phyloP scores from a whole-genome alignment of 2,329 filamentous ascomycete genomes.

The Cercospora nicotianae region DNA sequence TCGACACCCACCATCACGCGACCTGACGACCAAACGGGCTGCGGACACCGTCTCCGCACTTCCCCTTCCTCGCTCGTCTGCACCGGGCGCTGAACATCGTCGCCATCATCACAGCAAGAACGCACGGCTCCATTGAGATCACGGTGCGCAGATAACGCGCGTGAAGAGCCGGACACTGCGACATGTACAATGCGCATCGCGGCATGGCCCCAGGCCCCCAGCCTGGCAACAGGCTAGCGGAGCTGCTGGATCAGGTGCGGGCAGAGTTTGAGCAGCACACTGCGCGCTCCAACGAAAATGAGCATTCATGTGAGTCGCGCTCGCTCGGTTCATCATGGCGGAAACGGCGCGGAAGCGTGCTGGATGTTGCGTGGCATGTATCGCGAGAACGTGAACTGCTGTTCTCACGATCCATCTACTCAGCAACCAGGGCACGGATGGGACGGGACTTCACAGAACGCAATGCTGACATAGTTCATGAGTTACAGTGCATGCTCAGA shows the following conservation, averaged over 20 bases:
- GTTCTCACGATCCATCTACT: background rate
- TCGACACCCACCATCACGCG: background rate
- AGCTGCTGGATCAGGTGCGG: slow-evolving; percentile 88
- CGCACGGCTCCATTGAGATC: background rate
- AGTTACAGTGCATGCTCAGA: slow-evolving; percentile 75
- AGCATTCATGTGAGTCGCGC: slow-evolving; percentile 82
- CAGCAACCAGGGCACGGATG: background rate
- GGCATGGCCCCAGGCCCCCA: slow-evolving; percentile 68
- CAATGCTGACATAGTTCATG: slow-evolving; percentile 20
- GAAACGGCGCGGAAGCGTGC: background rate
- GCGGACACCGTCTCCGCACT: background rate
- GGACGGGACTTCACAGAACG: background rate
- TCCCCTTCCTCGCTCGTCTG: background rate
- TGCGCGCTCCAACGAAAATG: slow-evolving; percentile 79
- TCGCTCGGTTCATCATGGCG: background rate
- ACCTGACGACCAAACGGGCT: background rate
- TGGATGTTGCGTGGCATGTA: background rate
- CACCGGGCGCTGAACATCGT: background rate
- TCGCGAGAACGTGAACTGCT: background rate
- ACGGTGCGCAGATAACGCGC: slow-evolving; percentile 6
- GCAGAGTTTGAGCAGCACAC: slow-evolving; percentile 77
- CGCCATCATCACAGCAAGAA: slow-evolving; percentile 4
- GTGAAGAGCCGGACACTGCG: slow-evolving; percentile 19
- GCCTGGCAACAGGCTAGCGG: slow-evolving; percentile 74
- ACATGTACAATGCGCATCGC: slow-evolving; percentile 85